Base-by-base conservation (phyloP, 495 filamentous ascomycete genomes). In the Xylaria longipes region DNA sequence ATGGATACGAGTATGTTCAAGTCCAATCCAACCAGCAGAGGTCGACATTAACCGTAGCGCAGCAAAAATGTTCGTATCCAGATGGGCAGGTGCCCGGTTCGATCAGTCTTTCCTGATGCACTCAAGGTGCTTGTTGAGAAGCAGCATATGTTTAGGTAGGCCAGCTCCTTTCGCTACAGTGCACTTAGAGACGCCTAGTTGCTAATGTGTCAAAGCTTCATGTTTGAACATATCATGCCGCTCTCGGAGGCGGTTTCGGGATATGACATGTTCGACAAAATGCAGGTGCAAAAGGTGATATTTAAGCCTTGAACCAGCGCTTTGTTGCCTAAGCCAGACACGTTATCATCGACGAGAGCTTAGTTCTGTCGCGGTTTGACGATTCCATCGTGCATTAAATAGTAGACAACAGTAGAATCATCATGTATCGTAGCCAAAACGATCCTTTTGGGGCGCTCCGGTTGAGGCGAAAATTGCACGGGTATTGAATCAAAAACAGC, bases 321-420 rank as follows among this genome's bases (percentile, higher is more conserved):
- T 25, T 11, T 15, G 15, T 65, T n/a, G 9, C 25, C 12, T 12
- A 52, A 41, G 25, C 27, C 5, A 64, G 45, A 56, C 17, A 25
- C 52, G 41, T 3, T 20, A 22, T 31, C 12, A 46, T 64, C 8
- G 50, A 56, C n/a, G 14, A 20, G 35, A 20, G 41, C 57, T 84
- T 74, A 99, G 80, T 99, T 99, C 79, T 98, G 96, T 70, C 97
- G 85, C 4, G 97, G 96, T 82, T 98, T 99, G 33, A 99, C 95
- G 60, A 97, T 89, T 3, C 97, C 97, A 80, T 98, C 95, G 73
- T 97, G 94, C 54, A 98, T 89, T 75, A 97, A 88, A 79, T 99
- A 99, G 79, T 97, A 98, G 5, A 95, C 93, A 27, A 98, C 88
- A 3, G 96, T 98, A 56, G 94, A 97, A 80, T 99, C 96, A 65